Base-by-base conservation (phyloP, 106 monocot genomes). In the Allium fistulosum region DNA sequence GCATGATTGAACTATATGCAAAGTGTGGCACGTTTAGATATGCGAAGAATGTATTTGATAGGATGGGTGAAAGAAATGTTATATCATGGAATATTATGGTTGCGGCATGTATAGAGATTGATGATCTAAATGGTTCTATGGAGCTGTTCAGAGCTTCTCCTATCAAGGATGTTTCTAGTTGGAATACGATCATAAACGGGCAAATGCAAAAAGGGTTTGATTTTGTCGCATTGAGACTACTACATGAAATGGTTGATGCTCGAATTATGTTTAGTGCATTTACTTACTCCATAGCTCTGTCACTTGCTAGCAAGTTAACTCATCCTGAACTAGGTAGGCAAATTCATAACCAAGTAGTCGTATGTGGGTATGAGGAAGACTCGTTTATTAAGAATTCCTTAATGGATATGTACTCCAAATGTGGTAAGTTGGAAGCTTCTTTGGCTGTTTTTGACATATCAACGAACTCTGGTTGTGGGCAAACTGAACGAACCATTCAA, bases 391-490 rank as follows among this genome's bases (percentile, higher is more conserved):
- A 50, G n/a, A 84, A 78, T 58, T 87, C 94, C 17, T 74, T 90
- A 2, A 75, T 94, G 61, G 85, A 90, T 72, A 94, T 94, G 94
- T 90, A 94, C 69, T 80, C 74, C 71, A 94, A 94, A 76, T 94
- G 94, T 72, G 82, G 87, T 10, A 68, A 71, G 26, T 70, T 82
- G 56, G 72, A 79, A 67, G 74, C 59, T 61, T 77, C 90, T 26
- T 53, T 37, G 4, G 10, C 45, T 28, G 48, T 90, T 53, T 94
- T 94, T 59, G 16, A 63, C 62, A 57, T 37, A 27, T 61, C 51
- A 16, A 7, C 69, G 10, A n/a, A 48, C 1, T 65, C n/a, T 46
- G n/a, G 51, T 47, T 49, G 62, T 46, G 55, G 72, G 9, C 37
- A 57, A 52, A 50, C 59, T 17, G 71, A 46, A 51, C 67, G 72